Evolutionary conservation across 495 filamentous ascomycete species (phyloP).

Genomic region (Aspergillus olivimuriae): DNA sequence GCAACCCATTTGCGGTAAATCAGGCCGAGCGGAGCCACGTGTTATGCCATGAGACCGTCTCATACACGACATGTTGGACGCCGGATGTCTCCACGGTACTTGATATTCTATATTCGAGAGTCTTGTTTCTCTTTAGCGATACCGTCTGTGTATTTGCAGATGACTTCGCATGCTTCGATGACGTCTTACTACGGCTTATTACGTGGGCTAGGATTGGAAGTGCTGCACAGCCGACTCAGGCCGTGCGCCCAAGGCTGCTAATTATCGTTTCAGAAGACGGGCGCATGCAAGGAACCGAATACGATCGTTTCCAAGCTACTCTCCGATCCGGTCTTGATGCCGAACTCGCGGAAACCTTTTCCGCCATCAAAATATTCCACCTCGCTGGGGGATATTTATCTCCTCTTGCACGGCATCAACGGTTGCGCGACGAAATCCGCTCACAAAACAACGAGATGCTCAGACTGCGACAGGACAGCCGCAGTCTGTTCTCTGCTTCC

Average conservation of each 20-base stretch:
- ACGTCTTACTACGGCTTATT: slow-evolving; percentile 13
- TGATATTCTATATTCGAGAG: slow-evolving; percentile 17
- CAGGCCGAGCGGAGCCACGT: slow-evolving; percentile 1
- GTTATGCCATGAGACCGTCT: slow-evolving; percentile 8
- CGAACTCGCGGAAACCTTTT: slow-evolving; percentile 1
- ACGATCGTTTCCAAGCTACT: background rate
- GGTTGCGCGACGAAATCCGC: slow-evolving; percentile 9
- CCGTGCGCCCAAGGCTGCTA: slow-evolving; percentile 10
- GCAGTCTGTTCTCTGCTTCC: slow-evolving; percentile 15
- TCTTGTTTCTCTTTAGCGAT: slow-evolving; percentile 23
- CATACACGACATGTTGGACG: slow-evolving; percentile 7
- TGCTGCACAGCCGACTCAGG: slow-evolving; percentile 9
- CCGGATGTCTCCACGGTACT: slow-evolving; percentile 4
- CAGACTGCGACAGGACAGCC: background rate
- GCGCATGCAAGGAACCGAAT: no score
- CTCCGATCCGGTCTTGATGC: no score
- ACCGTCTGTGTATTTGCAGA: slow-evolving; percentile 26
- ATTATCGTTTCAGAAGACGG: slow-evolving; percentile 1
- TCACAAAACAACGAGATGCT: background rate
- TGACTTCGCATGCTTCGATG: slow-evolving; percentile 19
- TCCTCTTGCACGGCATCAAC: slow-evolving; percentile 8
- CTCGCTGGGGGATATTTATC: slow-evolving; percentile 14
- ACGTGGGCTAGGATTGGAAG: slow-evolving; percentile 14
- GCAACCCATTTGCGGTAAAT: slow-evolving; percentile 10
- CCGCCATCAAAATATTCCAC: slow-evolving; percentile 15